Percentiles rank a stretch among this genome's conserved stretches.
Evolutionary conservation across 805 yeast genomes (phyloP).

Genomic region (Ascoidea tarda): DNA sequence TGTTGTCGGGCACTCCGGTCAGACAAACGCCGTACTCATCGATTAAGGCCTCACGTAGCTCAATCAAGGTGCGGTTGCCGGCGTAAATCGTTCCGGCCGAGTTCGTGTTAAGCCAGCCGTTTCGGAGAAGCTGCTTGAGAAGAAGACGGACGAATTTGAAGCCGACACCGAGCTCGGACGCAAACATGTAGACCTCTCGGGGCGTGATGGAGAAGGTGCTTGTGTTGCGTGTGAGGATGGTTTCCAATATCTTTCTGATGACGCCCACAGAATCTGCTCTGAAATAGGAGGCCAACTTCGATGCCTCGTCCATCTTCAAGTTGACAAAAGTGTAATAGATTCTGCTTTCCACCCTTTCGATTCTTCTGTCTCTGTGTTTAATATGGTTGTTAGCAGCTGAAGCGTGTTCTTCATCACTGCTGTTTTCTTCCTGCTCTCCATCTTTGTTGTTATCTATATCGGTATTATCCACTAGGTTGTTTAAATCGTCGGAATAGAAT

Average conservation of each 20-base stretch:
- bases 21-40: not conserved
- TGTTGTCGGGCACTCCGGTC: not conserved
- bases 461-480: no score
- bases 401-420: not conserved
- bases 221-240: conserved; percentile 1
- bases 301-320: conserved; percentile 3
- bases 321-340: conserved; percentile 8
- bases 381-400: no score
- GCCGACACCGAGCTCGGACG: not conserved
- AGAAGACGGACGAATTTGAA: not conserved
- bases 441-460: no score
- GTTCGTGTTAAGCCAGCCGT: conserved; percentile 6
- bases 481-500: no score
- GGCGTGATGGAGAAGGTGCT: not conserved
- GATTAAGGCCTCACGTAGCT: not conserved
- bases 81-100: conserved; percentile 2
- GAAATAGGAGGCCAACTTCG: conserved; percentile 5
- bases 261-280: conserved; percentile 7
- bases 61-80: conserved; percentile 7
- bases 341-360: not conserved
- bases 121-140: conserved; percentile 3
- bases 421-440: not conserved
- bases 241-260: conserved; percentile 3
- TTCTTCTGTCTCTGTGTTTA: not conserved
- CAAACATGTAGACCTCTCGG: conserved; percentile 5